Evolutionary conservation across 1,284 basidiomycete species (phyloP).

Genomic region (Blastosporella zonata): DNA sequence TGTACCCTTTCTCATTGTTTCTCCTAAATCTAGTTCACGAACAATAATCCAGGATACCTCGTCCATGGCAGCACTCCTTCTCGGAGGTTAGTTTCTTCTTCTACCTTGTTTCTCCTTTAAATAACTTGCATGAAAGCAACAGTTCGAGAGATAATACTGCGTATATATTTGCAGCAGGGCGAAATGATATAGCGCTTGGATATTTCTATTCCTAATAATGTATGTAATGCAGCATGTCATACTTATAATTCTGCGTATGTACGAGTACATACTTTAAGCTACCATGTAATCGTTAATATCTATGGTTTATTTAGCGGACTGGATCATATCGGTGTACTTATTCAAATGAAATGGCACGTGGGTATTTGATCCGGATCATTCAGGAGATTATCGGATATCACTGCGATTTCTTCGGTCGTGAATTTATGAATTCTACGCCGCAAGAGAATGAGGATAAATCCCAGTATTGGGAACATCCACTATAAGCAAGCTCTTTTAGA

Average conservation of each 20-base stretch:
- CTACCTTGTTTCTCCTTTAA: neutral
- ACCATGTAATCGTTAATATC: neutral
- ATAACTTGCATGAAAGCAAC: neutral
- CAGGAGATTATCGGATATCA: too few relatives aligned
- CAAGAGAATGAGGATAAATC: too few relatives aligned
- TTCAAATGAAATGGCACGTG: too few relatives aligned
- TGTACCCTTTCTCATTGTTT: conserved; percentile 15
- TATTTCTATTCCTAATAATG: neutral
- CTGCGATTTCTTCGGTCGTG: too few relatives aligned
- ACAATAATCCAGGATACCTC: conserved; percentile 33
- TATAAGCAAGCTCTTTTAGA: too few relatives aligned
- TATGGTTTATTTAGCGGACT: too few relatives aligned
- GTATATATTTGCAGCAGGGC: conserved; percentile 18
- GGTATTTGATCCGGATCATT: too few relatives aligned
- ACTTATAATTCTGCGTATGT: neutral
- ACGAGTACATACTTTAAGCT: neutral
- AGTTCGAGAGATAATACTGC: conserved; percentile 22
- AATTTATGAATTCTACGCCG: too few relatives aligned
- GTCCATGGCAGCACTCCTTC: conserved; percentile 35
- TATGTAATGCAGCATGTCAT: neutral
- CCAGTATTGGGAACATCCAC: too few relatives aligned
- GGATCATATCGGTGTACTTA: too few relatives aligned
- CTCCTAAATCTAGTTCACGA: neutral
- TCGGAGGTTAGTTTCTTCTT: conserved; percentile 26
- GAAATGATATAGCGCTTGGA: conserved; percentile 13